These are phyloP conservation scores for Myxozyma melibiosi DNA, from an alignment of 805 yeast genomes.

Conservation along the genomic window DNA sequence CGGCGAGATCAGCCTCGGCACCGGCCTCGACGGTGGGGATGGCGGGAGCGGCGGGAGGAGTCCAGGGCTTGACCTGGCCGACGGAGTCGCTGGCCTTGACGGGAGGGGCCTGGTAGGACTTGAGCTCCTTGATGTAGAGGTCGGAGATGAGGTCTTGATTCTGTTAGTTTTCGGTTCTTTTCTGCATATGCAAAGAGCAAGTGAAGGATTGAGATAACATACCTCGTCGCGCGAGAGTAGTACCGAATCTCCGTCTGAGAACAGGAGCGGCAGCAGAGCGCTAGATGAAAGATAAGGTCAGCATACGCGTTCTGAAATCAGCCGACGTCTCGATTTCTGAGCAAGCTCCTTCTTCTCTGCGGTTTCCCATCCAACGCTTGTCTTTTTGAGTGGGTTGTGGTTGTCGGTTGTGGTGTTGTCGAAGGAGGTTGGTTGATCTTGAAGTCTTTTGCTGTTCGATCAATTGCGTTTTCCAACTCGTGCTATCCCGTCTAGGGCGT, in stretches of 20 bases:
- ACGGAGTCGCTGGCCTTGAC: slow-evolving; percentile 73
- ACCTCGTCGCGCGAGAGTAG: slow-evolving; percentile 31
- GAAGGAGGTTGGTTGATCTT: no score
- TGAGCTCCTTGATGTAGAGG: slow-evolving; percentile 82
- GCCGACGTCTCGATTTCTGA: background rate
- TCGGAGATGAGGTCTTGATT: slow-evolving; percentile 68
- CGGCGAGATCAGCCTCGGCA: slow-evolving; percentile 65
- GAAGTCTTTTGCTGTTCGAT: background rate
- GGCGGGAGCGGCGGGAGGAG: slow-evolving; percentile 75
- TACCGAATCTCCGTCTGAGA: slow-evolving; percentile 28
- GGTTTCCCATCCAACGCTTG: background rate
- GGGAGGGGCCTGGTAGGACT: slow-evolving; percentile 83
- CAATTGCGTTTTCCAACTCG: background rate
- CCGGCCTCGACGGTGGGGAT: slow-evolving; percentile 65
- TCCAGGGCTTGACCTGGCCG: slow-evolving; percentile 80
- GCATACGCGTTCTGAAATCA: background rate
- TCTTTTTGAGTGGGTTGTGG: no score
- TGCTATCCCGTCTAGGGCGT: background rate
- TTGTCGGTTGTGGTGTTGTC: no score
- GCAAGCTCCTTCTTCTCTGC: background rate
- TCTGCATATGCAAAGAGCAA: background rate
- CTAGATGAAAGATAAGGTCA: slow-evolving; percentile 3
- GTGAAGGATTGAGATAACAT: background rate
- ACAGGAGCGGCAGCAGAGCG: slow-evolving; percentile 25
- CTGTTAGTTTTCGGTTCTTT: background rate